phyloP scores from a whole-genome alignment of 345 rosid genomes.

The Hibiscus mutabilis region DNA sequence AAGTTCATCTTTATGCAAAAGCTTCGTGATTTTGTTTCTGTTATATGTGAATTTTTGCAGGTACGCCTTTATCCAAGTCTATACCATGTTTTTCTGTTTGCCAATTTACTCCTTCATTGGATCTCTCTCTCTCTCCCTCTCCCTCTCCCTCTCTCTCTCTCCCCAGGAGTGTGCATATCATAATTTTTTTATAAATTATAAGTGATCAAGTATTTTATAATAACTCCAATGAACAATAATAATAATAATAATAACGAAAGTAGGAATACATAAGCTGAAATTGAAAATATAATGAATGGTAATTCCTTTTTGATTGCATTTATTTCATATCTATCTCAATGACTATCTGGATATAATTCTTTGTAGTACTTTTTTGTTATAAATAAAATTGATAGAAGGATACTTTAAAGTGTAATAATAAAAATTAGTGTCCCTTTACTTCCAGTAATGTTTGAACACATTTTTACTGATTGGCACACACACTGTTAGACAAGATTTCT shows the following conservation, averaged over 20 bases:
- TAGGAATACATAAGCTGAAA: neutral
- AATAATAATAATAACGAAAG: neutral
- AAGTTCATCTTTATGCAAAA: slow-evolving; percentile 99
- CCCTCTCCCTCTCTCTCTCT: neutral
- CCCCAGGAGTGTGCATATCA: too few species aligned
- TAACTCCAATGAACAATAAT: neutral
- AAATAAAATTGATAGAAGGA: too few species aligned
- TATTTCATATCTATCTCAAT: neutral
- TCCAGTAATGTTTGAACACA: neutral
- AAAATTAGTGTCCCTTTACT: too few species aligned
- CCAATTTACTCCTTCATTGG: neutral
- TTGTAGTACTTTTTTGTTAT: neutral
- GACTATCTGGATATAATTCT: neutral
- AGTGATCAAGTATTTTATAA: neutral
- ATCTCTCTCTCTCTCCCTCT: neutral
- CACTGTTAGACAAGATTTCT: neutral
- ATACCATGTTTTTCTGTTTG: slow-evolving; percentile 12
- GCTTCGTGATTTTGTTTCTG: slow-evolving; percentile 93
- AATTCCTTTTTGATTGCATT: neutral
- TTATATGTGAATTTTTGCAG: slow-evolving; percentile 95
- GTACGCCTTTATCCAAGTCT: slow-evolving; percentile 47
- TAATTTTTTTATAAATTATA: neutral
- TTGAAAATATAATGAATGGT: neutral
- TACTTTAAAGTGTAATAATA: too few species aligned
- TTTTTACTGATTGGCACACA: neutral